Percentiles rank a stretch among this genome's conserved stretches.
Evolutionary conservation across 768 basidiomycete genomes (phyloP).

Genomic region (Crassisporium funariophilum): DNA sequence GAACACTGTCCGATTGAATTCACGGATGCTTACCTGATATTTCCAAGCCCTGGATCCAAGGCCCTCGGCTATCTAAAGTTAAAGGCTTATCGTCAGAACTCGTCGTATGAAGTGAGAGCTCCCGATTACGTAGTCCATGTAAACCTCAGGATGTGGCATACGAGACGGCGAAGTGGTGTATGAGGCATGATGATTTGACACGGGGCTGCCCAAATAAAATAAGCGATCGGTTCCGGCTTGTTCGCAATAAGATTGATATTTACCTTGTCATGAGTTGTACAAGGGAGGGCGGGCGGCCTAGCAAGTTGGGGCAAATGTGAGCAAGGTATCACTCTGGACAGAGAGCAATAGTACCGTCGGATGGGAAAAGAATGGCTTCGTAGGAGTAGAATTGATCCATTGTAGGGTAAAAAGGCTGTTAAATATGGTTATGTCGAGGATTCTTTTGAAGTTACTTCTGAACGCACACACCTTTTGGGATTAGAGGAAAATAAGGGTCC

Average conservation of each 20-base stretch:
- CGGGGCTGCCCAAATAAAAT: constrained; percentile 34
- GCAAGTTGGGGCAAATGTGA: constrained; percentile 1
- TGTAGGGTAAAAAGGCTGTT: too few species aligned
- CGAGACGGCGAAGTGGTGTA: constrained; percentile 52
- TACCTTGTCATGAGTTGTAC: constrained; percentile 78
- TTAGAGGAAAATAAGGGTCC: not conserved
- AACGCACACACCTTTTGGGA: too few species aligned
- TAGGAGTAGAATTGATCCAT: constrained; percentile 71
- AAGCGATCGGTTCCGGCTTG: constrained; percentile 5
- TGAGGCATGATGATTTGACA: constrained; percentile 46
- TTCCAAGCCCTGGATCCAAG: constrained; percentile 70
- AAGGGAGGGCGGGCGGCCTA: constrained; percentile 70
- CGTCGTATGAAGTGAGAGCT: constrained; percentile 1
- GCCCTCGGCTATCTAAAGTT: constrained; percentile 64
- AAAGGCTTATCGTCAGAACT: constrained; percentile 14
- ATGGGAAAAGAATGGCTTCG: constrained; percentile 77
- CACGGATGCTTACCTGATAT: constrained; percentile 56
- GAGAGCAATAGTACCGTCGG: constrained; percentile 49
- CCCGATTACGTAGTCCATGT: constrained; percentile 67
- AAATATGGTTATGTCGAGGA: not conserved
- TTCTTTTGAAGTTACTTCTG: too few species aligned
- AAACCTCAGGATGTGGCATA: constrained; percentile 81
- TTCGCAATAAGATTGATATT: constrained; percentile 10
- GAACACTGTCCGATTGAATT: constrained; percentile 10
- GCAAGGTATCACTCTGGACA: not conserved